Base-by-base conservation (phyloP, 2,329 filamentous ascomycete species). In the Xylariomycetidae sp. region DNA sequence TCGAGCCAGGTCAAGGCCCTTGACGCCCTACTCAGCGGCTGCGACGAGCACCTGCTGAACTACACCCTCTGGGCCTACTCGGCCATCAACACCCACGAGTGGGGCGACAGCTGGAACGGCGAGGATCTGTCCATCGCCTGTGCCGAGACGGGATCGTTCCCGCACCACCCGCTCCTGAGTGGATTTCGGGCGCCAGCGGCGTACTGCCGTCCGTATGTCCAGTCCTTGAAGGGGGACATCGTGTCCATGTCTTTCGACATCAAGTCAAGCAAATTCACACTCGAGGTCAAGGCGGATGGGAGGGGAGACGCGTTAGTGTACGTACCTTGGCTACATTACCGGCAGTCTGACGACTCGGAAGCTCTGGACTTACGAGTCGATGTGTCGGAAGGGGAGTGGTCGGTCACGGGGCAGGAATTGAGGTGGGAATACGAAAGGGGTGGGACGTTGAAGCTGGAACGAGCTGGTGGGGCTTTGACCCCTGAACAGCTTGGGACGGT, bases 71-170 rank as follows among this genome's bases (percentile, higher is more conserved):
- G 48, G 42, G 42, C 39, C 3, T 50, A 46, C 30, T 46, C 44
- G 27, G 23, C 40, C 3, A 25, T 36, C 25, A 50, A 49, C 42
- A 44, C 16, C 8, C 45, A 48, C n/a, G 38, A 50, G 31, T 48
- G 46, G 47, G 44, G 48, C 11, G 46, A 50, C 37, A 22, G 40
- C 18, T 51, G 47, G 49, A 49, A 50, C 33, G 46, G 47, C 25
- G 49, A 51, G 36, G 47, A 49, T 17, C 28, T 51, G n/a, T 49
- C 45, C 9, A 38, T 51, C 8, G 40, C 39, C 29, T 50, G 40
- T 27, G 20, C 36, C 25, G 45, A 47, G 33, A 48, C 46, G 4
- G 42, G 39, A 9, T 48, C 48, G 8, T 48, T 50, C 35, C 37
- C 40, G 6, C 5, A 22, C 10, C 42, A 49, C 27, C 23, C 22